Evolutionary conservation across 305 asterid genomes (phyloP).

Genomic region (Fraxinus greggii): DNA sequence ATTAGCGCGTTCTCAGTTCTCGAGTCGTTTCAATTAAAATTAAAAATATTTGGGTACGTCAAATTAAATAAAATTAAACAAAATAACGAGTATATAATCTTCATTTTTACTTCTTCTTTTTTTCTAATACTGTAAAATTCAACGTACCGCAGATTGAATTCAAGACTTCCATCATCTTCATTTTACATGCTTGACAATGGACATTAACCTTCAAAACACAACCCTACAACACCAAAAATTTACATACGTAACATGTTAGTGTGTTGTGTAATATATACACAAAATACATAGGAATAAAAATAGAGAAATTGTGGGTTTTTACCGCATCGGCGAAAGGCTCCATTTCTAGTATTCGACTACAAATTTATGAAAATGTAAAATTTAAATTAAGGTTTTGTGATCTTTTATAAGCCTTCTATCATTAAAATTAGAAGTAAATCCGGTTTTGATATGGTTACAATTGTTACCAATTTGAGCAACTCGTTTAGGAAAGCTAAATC

Average conservation of each 20-base stretch:
- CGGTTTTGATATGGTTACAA: neutral
- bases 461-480: neutral
- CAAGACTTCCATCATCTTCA: slow-evolving; percentile 41
- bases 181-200: slow-evolving; percentile 51
- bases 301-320: neutral
- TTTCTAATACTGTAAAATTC: neutral
- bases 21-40: neutral
- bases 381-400: neutral
- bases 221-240: slow-evolving; percentile 25
- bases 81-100: neutral
- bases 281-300: neutral
- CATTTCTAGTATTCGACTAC: neutral
- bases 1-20: neutral
- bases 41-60: neutral
- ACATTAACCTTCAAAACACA: slow-evolving; percentile 50
- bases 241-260: neutral
- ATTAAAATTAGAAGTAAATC: neutral
- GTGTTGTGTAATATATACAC: neutral
- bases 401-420: neutral
- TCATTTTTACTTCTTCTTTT: neutral
- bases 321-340: slow-evolving; percentile 33
- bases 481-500: neutral
- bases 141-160: slow-evolving; percentile 42
- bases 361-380: too few species aligned
- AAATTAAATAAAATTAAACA: neutral